Base-by-base conservation (phyloP, 768 basidiomycete species). In the Trametes punicea region DNA sequence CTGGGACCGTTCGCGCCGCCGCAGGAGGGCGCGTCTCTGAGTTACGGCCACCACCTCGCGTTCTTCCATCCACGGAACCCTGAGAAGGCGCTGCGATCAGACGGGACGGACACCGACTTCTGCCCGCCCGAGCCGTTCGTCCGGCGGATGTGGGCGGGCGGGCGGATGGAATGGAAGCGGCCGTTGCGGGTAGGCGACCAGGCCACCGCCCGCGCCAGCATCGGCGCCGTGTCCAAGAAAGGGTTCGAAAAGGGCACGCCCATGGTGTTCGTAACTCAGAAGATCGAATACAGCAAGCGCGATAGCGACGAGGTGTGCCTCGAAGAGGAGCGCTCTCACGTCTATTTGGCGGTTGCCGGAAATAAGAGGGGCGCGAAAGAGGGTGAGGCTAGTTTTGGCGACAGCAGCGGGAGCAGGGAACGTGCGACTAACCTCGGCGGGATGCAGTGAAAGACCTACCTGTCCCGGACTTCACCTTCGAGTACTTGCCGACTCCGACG, bases 81-180 rank as follows among this genome's bases (percentile, higher is more conserved):
- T 0, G 86, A 88, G 64, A 46, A 65, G 11, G 65, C 68, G 18
- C 74, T 90, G 34, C 78, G 84, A 11, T 62, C 74, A n/a, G 88
- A 90, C 63, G 88, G 87, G 15, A 90, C 88, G 11, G 88, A 88
- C 49, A 75, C 79, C 1, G 82, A 85, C 45, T 83, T 88, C 49
- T 83, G 83, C 61, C 87, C 88, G 2, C 88, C 88, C 0, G 73
- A 78, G 46, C 88, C 88, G 2, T 90, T 88, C 70, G 80, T 82
- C 25, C 77, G 84, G 54, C 75, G 88, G n/a, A 91, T 90, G 89
- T 91, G 88, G 88, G 87, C 86, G 2, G 79, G 85, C 20, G 89
- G 88, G 3, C 77, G 71, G 62, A 83, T 90, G 67, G 72, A 70
- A 25, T 91, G 87, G 87, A 76, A 82, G 27, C 67, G 70, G 31